Evolutionary conservation across 768 basidiomycete genomes (phyloP).

Genomic region (Scleroderma citrinum): DNA sequence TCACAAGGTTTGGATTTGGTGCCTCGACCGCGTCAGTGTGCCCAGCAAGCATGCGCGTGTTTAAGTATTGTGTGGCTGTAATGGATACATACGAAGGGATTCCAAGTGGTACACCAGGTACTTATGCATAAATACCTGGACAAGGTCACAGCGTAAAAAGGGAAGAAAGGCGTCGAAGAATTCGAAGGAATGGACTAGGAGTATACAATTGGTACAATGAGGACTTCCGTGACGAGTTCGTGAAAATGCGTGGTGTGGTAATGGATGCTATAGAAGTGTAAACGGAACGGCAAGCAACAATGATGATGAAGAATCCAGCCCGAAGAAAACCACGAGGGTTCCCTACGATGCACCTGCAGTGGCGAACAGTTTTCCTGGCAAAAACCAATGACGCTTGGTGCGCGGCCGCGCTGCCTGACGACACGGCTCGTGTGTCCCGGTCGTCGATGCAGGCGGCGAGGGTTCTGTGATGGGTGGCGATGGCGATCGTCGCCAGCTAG

Average conservation of each 20-base stretch:
- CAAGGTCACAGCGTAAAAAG: conserved; percentile 1
- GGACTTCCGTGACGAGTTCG: neutral
- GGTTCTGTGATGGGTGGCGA: conserved; percentile 34
- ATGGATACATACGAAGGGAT: conserved; percentile 17
- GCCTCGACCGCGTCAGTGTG: neutral
- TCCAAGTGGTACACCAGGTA: conserved; percentile 31
- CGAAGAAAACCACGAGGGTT: neutral
- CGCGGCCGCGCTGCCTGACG: conserved; percentile 31
- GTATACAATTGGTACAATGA: neutral
- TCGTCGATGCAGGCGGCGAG: conserved; percentile 22
- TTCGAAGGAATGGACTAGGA: neutral
- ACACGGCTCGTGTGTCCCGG: conserved; percentile 28
- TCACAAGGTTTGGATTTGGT: neutral
- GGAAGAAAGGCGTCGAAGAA: neutral
- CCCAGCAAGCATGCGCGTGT: neutral
- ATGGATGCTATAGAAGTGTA: conserved; percentile 1
- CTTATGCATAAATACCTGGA: conserved; percentile 26
- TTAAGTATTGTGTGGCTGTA: conserved; percentile 1
- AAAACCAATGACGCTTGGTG: conserved; percentile 49
- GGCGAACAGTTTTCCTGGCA: conserved; percentile 45
- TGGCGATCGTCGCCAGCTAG: conserved; percentile 31
- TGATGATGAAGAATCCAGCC: neutral
- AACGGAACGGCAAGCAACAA: neutral
- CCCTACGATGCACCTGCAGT: conserved; percentile 34
- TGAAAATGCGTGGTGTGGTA: conserved; percentile 1